Evolutionary conservation across 1,139 yeast genomes (phyloP), one percentile per base, ranked within the genome.

Genomic region (Pichia sorboxylosa): DNA sequence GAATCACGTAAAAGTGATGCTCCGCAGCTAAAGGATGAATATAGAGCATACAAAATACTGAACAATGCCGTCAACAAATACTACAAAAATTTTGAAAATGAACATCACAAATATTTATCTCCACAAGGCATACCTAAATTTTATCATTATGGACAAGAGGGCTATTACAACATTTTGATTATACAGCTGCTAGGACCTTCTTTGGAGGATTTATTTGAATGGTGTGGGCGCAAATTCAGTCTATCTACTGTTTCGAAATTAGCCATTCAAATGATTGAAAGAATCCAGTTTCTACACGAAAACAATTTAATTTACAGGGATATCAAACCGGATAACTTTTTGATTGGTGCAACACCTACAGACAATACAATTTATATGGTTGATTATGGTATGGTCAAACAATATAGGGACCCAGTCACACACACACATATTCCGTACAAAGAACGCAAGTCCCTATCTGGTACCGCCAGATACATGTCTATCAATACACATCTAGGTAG

Each of bases 351-450:
- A n/a, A 63, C 73, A 11, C 64, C 73, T 2, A 73, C 71, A 40
- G 81, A 78, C 29, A 78, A 80, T 51, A 58, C 59, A 32, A 78
- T 79, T 33, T 82, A 77, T 49, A 58, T 79, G 51, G 81, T 80
- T 36, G 92, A 80, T 55, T 90, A 85, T 55, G 98, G 98, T 43
- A 87, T 90, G 97, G 96, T 96, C 28, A 90, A 90, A 59, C 95
- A 85, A 54, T 90, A 83, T 59, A 70, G 96, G 49, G 97, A 90
- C 56, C 96, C 96, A 35, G 73, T 84, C 57, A 83, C 96, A 5
- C 82, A 84, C 54, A 90, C 78, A 54, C 98, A 90, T 61, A 90
- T 90, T 44, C 97, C 98, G 15, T 90, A 90, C 59, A 73, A 96
- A 47, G 97, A 90, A 51, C 65, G 69, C 46, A 73, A 73, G 45